Conservation (phyloP, 2,329 filamentous ascomycete genomes). For the Curvularia sp. region DNA sequence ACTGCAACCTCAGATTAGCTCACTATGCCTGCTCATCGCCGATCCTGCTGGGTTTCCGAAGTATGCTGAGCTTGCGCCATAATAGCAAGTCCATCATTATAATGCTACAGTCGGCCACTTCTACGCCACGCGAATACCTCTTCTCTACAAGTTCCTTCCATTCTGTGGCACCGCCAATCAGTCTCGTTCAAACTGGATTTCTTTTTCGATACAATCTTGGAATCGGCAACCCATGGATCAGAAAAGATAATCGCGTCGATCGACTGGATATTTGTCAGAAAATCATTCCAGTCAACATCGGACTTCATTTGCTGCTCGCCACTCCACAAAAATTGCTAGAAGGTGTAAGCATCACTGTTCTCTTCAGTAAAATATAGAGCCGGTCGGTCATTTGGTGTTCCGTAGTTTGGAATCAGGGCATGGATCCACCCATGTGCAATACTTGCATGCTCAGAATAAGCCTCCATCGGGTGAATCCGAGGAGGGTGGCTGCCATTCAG, state of each 20-base stretch:
- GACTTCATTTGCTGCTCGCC: conserved; percentile 9
- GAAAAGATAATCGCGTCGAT: conserved; percentile 2
- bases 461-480: not conserved
- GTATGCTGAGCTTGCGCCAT: not conserved
- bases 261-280: not conserved
- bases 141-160: not conserved
- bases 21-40: not conserved
- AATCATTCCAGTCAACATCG: conserved; percentile 4
- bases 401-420: not conserved
- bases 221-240: not conserved
- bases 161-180: not conserved
- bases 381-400: not conserved
- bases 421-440: not conserved
- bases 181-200: not conserved
- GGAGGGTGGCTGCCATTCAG: not conserved
- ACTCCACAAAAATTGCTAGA: conserved; percentile 1
- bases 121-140: not conserved
- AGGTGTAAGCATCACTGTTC: not conserved
- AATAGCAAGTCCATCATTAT: conserved; percentile 6
- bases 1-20: not conserved
- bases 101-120: not conserved
- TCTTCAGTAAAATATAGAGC: not conserved
- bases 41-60: not conserved
- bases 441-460: not conserved
- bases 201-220: not conserved